Evolutionary conservation across 176 grass and related monocot species (phyloP).

Genomic region (Phoenix dactylifera): DNA sequence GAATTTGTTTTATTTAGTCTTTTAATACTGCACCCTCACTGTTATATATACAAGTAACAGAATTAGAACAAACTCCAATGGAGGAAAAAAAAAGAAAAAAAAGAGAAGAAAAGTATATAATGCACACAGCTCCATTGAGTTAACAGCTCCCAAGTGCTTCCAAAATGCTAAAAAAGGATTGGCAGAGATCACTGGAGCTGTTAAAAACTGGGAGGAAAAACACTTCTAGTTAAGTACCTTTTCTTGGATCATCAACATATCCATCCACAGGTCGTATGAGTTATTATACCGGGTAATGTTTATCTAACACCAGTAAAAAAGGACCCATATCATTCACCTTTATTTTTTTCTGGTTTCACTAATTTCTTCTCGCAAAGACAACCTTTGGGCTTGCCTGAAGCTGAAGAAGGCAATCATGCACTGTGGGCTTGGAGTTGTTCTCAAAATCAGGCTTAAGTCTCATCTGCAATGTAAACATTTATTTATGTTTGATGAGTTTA

Average conservation of each 20-base stretch:
- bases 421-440: slow-evolving; percentile 14
- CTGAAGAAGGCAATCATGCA: slow-evolving; percentile 24
- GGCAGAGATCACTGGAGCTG: slow-evolving; percentile 32
- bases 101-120: slow-evolving; percentile 25
- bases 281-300: slow-evolving; percentile 8
- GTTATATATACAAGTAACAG: no score
- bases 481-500: no score
- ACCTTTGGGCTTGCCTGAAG: slow-evolving; percentile 52
- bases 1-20: no score
- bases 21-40: no score
- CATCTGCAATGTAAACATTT: slow-evolving; percentile 42
- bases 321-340: slow-evolving; percentile 6
- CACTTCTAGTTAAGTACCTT: slow-evolving; percentile 19
- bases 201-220: slow-evolving; percentile 80
- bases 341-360: not conserved
- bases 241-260: slow-evolving; percentile 11
- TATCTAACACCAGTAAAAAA: slow-evolving; percentile 31
- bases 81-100: slow-evolving; percentile 21
- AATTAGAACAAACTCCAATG: slow-evolving; percentile 22
- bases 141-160: slow-evolving; percentile 54
- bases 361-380: slow-evolving; percentile 40
- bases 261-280: not conserved
- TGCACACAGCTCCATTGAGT: slow-evolving; percentile 37
- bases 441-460: slow-evolving; percentile 31
- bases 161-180: slow-evolving; percentile 35